phyloP scores from a whole-genome alignment of 768 basidiomycete species.

The Russula earlei region DNA sequence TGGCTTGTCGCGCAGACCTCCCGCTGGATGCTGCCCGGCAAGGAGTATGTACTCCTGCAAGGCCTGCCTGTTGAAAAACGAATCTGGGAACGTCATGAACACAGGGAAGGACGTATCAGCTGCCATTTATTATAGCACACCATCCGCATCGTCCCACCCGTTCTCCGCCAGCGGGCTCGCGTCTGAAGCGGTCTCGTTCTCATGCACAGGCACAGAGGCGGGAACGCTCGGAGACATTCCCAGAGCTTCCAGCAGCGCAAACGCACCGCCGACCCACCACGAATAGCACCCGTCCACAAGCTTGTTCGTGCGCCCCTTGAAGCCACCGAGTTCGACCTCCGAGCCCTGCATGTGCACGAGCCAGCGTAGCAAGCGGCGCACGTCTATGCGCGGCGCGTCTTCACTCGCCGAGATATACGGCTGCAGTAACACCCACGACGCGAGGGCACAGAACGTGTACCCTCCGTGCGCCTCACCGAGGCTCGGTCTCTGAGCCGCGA shows the following conservation, averaged over 20 bases:
- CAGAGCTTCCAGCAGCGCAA: constrained; percentile 63
- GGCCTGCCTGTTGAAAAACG: constrained; percentile 50
- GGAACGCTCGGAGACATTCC: constrained; percentile 27
- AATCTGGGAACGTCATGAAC: constrained; percentile 27
- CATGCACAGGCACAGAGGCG: constrained; percentile 22
- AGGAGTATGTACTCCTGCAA: constrained; percentile 82
- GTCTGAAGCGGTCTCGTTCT: constrained; percentile 35
- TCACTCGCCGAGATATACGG: constrained; percentile 36
- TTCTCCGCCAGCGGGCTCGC: constrained; percentile 25
- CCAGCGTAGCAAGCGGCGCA: constrained; percentile 63
- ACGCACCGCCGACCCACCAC: constrained; percentile 98
- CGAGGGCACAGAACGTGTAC: constrained; percentile 90
- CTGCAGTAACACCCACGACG: constrained; percentile 70
- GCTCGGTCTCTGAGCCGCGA: constrained; percentile 41
- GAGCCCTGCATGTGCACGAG: constrained; percentile 76
- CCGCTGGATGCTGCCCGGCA: constrained; percentile 77
- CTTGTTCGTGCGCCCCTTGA: constrained; percentile 90
- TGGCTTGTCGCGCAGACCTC: constrained; percentile 91
- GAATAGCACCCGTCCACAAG: constrained; percentile 99
- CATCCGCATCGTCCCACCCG: constrained; percentile 67
- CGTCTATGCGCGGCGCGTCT: constrained; percentile 41
- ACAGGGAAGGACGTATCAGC: background rate
- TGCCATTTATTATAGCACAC: constrained; percentile 30
- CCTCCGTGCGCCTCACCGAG: constrained; percentile 97
- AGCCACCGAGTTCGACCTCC: constrained; percentile 81